Percentiles rank a stretch among this genome's conserved stretches.
These are phyloP conservation scores for Leccinum pallidistipes DNA, from an alignment of 1,284 basidiomycete species.

Conservation along the genomic window DNA sequence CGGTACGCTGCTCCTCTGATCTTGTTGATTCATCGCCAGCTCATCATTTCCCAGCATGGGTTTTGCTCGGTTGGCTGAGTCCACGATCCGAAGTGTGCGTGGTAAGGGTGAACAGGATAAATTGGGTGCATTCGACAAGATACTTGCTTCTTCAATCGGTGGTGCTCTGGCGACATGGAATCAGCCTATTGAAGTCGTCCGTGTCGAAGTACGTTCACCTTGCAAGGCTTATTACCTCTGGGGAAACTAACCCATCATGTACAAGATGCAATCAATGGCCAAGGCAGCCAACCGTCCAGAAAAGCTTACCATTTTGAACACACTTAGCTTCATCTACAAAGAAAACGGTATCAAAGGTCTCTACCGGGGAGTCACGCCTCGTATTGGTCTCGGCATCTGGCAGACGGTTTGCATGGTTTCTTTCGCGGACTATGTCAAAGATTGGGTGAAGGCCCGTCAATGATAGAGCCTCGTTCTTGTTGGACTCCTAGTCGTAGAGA, in stretches of 20 bases:
- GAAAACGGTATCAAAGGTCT: constrained; percentile 97
- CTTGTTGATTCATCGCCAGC: not conserved
- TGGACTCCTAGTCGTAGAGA: constrained; percentile 20
- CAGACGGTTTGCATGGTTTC: constrained; percentile 99
- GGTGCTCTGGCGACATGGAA: constrained; percentile 99
- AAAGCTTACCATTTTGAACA: constrained; percentile 92
- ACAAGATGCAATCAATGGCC: constrained; percentile 97
- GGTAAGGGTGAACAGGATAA: constrained; percentile 79
- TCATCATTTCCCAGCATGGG: constrained; percentile 72
- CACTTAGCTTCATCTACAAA: constrained; percentile 89
- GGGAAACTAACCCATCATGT: constrained; percentile 7
- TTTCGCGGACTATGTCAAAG: constrained; percentile 93
- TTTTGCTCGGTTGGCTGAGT: constrained; percentile 93
- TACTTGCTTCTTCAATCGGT: constrained; percentile 87
- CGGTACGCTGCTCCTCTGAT: constrained; percentile 54
- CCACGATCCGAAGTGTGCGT: constrained; percentile 71
- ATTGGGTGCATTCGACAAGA: constrained; percentile 82
- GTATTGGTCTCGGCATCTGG: constrained; percentile 96
- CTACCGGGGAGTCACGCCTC: constrained; percentile 96
- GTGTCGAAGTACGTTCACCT: constrained; percentile 69
- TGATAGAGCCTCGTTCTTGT: constrained; percentile 13
- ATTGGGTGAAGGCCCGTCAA: constrained; percentile 53
- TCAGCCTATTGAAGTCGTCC: constrained; percentile 97
- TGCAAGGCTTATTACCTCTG: not conserved
- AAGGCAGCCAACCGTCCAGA: constrained; percentile 83